Conservation (phyloP, 768 basidiomycete genomes). For the Boletus tylopilopsis region DNA sequence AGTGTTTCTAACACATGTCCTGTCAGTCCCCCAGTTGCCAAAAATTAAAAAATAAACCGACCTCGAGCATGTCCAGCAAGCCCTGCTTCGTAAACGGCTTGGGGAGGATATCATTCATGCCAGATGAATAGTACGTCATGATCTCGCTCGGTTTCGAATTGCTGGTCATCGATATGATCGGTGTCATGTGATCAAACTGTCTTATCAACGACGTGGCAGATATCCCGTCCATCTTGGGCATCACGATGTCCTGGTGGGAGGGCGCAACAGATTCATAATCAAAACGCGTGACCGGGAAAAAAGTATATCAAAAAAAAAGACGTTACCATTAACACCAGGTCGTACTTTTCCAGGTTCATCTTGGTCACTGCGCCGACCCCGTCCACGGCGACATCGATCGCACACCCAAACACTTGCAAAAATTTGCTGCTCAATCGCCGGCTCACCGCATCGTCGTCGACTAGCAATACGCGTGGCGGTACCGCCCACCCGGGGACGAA, state of each 20-base stretch:
- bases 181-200: slow-evolving; percentile 92
- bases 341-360: slow-evolving; percentile 96
- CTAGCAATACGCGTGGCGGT: slow-evolving; percentile 85
- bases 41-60: slow-evolving; percentile 24
- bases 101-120: slow-evolving; percentile 96
- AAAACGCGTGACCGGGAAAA: no score
- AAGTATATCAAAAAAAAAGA: no score
- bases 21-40: no score
- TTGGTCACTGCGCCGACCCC: slow-evolving; percentile 90
- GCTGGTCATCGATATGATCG: slow-evolving; percentile 98
- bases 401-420: slow-evolving; percentile 92
- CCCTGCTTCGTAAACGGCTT: slow-evolving; percentile 98
- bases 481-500: slow-evolving; percentile 91
- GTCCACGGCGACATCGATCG: slow-evolving; percentile 91
- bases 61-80: slow-evolving; percentile 89
- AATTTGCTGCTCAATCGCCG: slow-evolving; percentile 88
- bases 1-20: slow-evolving; percentile 62
- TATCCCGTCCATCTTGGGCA: slow-evolving; percentile 86
- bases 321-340: slow-evolving; percentile 94
- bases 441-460: slow-evolving; percentile 94
- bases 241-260: slow-evolving; percentile 92
- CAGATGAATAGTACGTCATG: slow-evolving; percentile 67
- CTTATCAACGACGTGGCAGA: slow-evolving; percentile 91
- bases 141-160: slow-evolving; percentile 90
- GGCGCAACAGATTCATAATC: neutral